Conservation (phyloP, 2,329 filamentous ascomycete genomes). For the Xylariaceae sp. region DNA sequence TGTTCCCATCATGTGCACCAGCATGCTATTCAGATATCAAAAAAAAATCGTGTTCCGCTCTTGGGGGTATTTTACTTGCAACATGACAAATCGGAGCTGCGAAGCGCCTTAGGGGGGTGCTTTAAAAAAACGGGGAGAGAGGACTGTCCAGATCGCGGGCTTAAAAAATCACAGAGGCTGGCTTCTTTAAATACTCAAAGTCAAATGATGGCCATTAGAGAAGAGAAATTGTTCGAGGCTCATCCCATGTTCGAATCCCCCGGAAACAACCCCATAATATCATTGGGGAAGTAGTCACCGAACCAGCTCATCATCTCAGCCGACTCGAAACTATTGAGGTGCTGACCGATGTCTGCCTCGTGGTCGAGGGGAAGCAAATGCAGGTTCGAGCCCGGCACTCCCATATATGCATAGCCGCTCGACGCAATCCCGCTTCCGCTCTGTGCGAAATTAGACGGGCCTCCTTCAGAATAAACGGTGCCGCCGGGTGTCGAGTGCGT, state of each 20-base stretch:
- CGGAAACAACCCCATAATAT: slow-evolving; percentile 25
- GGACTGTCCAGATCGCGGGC: too few species aligned
- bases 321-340: slow-evolving; percentile 28
- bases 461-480: slow-evolving; percentile 14
- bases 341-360: slow-evolving; percentile 30
- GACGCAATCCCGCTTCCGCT: slow-evolving; percentile 26
- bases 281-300: slow-evolving; percentile 28
- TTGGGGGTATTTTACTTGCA: too few species aligned
- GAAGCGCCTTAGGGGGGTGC: too few species aligned
- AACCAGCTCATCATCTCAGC: slow-evolving; percentile 32
- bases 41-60: too few species aligned
- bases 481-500: slow-evolving; percentile 5
- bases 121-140: too few species aligned
- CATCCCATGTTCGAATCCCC: slow-evolving; percentile 20
- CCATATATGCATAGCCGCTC: slow-evolving; percentile 27
- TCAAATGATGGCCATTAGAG: too few species aligned
- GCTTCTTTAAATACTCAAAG: too few species aligned
- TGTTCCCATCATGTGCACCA: too few species aligned
- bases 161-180: too few species aligned
- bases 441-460: slow-evolving; percentile 25
- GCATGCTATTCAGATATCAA: too few species aligned
- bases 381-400: slow-evolving; percentile 20
- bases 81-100: too few species aligned
- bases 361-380: slow-evolving; percentile 30
- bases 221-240: neutral